These are phyloP conservation scores for Pseudotulostoma volvatum DNA, from an alignment of 495 filamentous ascomycete species.

Conservation along the genomic window DNA sequence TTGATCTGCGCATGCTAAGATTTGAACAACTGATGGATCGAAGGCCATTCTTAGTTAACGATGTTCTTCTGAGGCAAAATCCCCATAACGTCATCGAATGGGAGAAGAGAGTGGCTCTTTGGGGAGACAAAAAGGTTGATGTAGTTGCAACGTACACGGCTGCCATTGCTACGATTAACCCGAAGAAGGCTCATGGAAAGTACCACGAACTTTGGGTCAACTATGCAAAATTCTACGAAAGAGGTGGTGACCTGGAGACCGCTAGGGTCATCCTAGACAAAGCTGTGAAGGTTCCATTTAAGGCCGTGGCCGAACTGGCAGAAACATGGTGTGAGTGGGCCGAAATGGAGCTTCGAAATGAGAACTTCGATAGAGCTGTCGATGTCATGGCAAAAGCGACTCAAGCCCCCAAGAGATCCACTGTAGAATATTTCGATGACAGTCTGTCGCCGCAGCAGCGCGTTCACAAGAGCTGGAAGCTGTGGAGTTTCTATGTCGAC, in stretches of 20 bases:
- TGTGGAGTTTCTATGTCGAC: conserved; percentile 99
- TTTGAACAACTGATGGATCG: conserved; percentile 98
- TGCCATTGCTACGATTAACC: conserved; percentile 81
- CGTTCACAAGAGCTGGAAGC: conserved; percentile 97
- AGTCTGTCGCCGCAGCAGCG: conserved; percentile 84
- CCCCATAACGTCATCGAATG: conserved; percentile 94
- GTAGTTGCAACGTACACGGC: conserved; percentile 91
- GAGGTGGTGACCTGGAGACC: conserved; percentile 66
- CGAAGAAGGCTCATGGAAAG: conserved; percentile 85
- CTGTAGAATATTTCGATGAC: conserved; percentile 97
- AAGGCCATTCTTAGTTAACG: conserved; percentile 89
- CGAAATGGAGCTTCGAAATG: conserved; percentile 87
- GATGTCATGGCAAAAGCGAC: conserved; percentile 95
- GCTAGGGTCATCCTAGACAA: conserved; percentile 93
- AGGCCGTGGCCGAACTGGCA: conserved; percentile 83
- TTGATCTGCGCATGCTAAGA: conserved; percentile 94
- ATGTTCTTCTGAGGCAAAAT: conserved; percentile 88
- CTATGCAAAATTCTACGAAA: conserved; percentile 96
- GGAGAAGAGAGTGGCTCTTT: conserved; percentile 88
- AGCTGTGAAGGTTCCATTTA: conserved; percentile 93
- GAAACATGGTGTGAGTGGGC: conserved; percentile 99
- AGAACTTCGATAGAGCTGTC: conserved; percentile 90
- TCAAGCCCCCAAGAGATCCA: conserved; percentile 85
- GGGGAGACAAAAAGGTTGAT: conserved; percentile 85
- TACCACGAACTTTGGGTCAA: conserved; percentile 95